Conservation (phyloP, 768 basidiomycete species). For the Gymnopilus dilepis region DNA sequence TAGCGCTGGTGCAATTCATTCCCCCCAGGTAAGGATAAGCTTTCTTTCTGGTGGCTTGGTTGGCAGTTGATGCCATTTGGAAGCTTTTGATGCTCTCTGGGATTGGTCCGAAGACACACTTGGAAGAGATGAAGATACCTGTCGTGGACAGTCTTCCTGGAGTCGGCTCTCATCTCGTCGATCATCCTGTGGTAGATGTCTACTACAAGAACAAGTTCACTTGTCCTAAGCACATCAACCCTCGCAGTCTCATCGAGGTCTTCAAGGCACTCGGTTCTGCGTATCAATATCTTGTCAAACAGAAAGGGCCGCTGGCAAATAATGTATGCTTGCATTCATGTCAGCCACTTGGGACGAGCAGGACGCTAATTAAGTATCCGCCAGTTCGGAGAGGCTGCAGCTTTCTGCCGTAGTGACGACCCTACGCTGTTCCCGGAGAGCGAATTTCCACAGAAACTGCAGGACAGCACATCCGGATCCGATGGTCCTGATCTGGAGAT, state of each 20-base stretch:
- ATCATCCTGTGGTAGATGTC: slow-evolving; percentile 64
- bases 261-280: slow-evolving; percentile 38
- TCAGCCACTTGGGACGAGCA: not conserved
- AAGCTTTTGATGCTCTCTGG: slow-evolving; percentile 63
- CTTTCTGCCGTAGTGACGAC: slow-evolving; percentile 57
- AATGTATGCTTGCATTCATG: slow-evolving; percentile 48
- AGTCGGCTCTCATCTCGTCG: slow-evolving; percentile 75
- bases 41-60: not conserved
- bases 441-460: slow-evolving; percentile 34
- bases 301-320: slow-evolving; percentile 54
- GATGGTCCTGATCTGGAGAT: slow-evolving; percentile 50
- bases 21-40: slow-evolving; percentile 47
- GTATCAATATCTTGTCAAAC: slow-evolving; percentile 47
- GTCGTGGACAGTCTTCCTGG: slow-evolving; percentile 68
- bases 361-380: not conserved
- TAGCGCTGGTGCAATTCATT: slow-evolving; percentile 65
- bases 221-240: slow-evolving; percentile 46
- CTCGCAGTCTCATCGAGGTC: slow-evolving; percentile 29
- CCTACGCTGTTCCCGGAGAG: slow-evolving; percentile 47
- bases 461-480: slow-evolving; percentile 45
- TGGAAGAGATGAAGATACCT: slow-evolving; percentile 57
- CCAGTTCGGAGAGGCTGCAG: slow-evolving; percentile 55
- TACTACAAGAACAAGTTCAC: slow-evolving; percentile 57
- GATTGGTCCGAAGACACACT: slow-evolving; percentile 67
- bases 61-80: slow-evolving; percentile 1